Conservation (phyloP, 305 asterid genomes). For the Withania somnifera region DNA sequence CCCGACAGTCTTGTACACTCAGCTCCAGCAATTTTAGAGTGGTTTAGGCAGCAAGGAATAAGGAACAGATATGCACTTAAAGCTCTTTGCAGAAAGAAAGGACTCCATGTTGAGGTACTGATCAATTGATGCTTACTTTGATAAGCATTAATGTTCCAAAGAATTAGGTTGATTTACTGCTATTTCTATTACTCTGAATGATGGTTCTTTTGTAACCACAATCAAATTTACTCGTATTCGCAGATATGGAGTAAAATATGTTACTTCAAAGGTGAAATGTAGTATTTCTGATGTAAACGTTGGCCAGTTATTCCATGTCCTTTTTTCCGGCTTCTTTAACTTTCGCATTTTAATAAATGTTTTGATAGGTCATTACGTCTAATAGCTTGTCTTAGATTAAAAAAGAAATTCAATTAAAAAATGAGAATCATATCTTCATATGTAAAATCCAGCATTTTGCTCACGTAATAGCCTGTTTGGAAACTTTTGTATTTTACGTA, state of each 20-base stretch:
- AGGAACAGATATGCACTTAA: constrained; percentile 48
- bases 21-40: constrained; percentile 38
- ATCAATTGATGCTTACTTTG: constrained; percentile 4
- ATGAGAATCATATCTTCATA: background rate
- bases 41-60: constrained; percentile 30
- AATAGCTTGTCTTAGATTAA: background rate
- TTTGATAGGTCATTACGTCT: background rate
- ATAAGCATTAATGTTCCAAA: background rate
- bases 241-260: background rate
- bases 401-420: background rate
- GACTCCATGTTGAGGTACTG: constrained; percentile 59
- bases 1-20: constrained; percentile 75
- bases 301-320: background rate
- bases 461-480: background rate
- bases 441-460: background rate
- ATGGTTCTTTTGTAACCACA: background rate
- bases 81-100: constrained; percentile 76
- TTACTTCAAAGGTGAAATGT: background rate
- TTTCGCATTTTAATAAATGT: background rate
- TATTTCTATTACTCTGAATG: background rate
- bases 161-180: background rate
- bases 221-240: background rate
- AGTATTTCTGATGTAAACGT: background rate
- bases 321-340: background rate
- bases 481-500: background rate